phyloP scores from a whole-genome alignment of 2,329 filamentous ascomycete genomes.

The Tolypocladium tundrense region DNA sequence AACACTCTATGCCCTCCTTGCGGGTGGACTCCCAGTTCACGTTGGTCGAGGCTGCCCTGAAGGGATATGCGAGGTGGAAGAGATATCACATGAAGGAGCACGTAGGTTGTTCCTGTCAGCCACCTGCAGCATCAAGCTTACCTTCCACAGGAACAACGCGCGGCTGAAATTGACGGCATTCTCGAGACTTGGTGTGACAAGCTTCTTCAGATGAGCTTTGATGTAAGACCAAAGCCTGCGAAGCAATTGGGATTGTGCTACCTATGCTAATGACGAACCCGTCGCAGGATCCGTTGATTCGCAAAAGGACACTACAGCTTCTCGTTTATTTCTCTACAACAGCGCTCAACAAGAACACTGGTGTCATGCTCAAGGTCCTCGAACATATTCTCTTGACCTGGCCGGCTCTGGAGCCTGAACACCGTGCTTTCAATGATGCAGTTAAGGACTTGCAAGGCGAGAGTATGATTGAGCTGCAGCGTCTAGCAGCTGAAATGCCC shows the following conservation, averaged over 20 bases:
- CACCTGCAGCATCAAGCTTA: slow-evolving; percentile 9
- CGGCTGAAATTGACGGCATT: slow-evolving; percentile 47
- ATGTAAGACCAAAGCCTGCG: slow-evolving; percentile 27
- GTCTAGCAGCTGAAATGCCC: slow-evolving; percentile 81
- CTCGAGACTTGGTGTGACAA: slow-evolving; percentile 65
- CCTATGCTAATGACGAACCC: not conserved
- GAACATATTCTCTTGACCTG: slow-evolving; percentile 84
- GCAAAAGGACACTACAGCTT: slow-evolving; percentile 70
- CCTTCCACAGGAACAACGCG: slow-evolving; percentile 33
- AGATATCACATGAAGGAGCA: slow-evolving; percentile 16
- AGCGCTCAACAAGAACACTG: slow-evolving; percentile 64
- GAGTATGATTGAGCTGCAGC: slow-evolving; percentile 78
- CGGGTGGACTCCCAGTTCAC: slow-evolving; percentile 82
- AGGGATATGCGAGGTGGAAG: slow-evolving; percentile 78
- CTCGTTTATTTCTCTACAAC: slow-evolving; percentile 78
- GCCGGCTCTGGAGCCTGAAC: slow-evolving; percentile 60
- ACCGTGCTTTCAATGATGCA: slow-evolving; percentile 70
- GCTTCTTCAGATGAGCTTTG: slow-evolving; percentile 60
- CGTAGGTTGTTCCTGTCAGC: slow-evolving; percentile 11
- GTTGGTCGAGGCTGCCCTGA: slow-evolving; percentile 78
- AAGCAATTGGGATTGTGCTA: not conserved
- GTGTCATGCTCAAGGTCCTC: slow-evolving; percentile 79
- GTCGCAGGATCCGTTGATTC: slow-evolving; percentile 63
- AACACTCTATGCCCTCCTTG: slow-evolving; percentile 62
- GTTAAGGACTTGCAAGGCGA: slow-evolving; percentile 81